These are phyloP conservation scores for Thuidium tamariscinum DNA, from an alignment of 225 moss, liverwort and hornwort genomes.

Conservation along the genomic window DNA sequence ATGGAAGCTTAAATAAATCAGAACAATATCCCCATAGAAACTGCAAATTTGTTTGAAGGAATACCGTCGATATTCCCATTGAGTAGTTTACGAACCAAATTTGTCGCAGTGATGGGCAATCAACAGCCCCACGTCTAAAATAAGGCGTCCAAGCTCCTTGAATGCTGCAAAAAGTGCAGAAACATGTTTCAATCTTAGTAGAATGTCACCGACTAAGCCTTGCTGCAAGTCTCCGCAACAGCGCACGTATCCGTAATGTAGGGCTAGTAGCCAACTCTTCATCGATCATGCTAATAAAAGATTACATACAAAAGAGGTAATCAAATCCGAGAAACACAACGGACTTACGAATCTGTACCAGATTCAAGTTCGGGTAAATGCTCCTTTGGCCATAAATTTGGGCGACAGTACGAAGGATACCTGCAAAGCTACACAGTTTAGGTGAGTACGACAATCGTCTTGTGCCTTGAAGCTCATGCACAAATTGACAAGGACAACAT, in stretches of 20 bases:
- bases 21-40: not conserved
- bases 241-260: not conserved
- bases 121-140: slow-evolving; percentile 70
- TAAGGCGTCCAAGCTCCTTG: slow-evolving; percentile 73
- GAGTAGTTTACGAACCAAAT: slow-evolving; percentile 48
- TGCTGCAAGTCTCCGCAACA: not conserved
- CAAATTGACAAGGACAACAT: not conserved
- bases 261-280: not conserved
- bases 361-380: slow-evolving; percentile 81
- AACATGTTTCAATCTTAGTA: not conserved
- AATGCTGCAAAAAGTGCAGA: slow-evolving; percentile 45
- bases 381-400: slow-evolving; percentile 77
- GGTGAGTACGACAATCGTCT: not conserved
- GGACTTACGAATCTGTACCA: slow-evolving; percentile 24
- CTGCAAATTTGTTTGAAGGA: not conserved
- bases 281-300: not conserved
- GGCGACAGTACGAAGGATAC: slow-evolving; percentile 82
- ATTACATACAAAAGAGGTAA: not conserved
- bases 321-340: not conserved
- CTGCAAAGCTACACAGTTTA: slow-evolving; percentile 28
- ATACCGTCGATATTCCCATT: not conserved
- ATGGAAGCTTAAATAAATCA: not conserved
- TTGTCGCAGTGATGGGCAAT: slow-evolving; percentile 86
- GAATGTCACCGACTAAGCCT: not conserved
- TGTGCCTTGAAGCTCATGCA: not conserved